Base-by-base conservation (phyloP, 2,329 filamentous ascomycete species). In the Fusarium anthophilum region DNA sequence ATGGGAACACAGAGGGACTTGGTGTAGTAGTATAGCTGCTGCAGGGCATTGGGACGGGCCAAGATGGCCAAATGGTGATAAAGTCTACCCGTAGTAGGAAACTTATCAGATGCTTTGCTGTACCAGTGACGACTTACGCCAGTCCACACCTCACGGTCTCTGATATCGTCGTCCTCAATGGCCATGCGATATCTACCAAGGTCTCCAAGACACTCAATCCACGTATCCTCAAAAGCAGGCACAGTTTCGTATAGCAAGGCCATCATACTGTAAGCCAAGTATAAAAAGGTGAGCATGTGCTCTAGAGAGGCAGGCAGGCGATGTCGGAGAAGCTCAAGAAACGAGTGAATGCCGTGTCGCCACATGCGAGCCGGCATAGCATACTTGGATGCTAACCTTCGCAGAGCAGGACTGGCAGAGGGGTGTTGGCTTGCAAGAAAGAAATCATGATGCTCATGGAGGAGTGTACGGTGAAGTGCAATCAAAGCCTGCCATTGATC, bases 291-390 rank as follows among this genome's bases (percentile, higher is more conserved):
- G 0, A 98, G 84, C 95, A 98, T 98, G 63, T 97, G 93, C 56
- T 98, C 95, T 2, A 95, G 83, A 4, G 93, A 95, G 0, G 87
- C 87, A 0, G 95, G 96, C 0, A 98, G 84, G 6, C 91, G 89
- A 73, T 94, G 91, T 1, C 94, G 87, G 0, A 97, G 81, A 1
- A 97, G 81, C 74, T 97, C 94, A 0, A 97, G 86, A 65, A 96
- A 96, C 0, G 91, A 91, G 79, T 97, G 94, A 8, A 98, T 98
- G 0, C 94, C 96, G 76, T 97, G 94, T 0, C 94, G 88, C 96
- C 96, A 98, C 93, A 98, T 96, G 0, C 96, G 86, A 0, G 94
- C 94, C 0, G 96, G 95, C 94, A 98, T 98, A 0, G 91, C 91
- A 76, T 98, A 98, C 70, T 96, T 96, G 0, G 88, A 88, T 0